phyloP scores from a whole-genome alignment of 352 stramenopile species.

The Phytophthora cactorum region DNA sequence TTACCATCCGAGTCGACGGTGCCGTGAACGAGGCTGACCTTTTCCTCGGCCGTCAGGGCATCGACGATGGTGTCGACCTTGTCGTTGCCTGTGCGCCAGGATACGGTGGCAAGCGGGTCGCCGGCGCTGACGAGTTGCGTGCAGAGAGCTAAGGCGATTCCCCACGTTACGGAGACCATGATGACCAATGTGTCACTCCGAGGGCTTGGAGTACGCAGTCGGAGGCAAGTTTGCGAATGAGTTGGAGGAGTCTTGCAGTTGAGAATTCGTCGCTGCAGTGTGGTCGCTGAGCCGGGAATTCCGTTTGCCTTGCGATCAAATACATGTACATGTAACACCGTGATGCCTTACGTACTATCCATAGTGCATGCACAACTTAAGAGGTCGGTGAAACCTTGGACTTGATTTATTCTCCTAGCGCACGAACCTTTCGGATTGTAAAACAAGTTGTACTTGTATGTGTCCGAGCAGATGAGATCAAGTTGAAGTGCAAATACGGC shows the following conservation, averaged over 20 bases:
- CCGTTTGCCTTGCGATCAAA: background rate
- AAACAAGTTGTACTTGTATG: too few relatives aligned
- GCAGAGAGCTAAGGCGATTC: slow-evolving; percentile 32
- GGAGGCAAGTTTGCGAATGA: slow-evolving; percentile 32
- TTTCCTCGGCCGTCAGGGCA: slow-evolving; percentile 33
- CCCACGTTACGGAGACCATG: slow-evolving; percentile 39
- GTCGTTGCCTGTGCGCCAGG: slow-evolving; percentile 36
- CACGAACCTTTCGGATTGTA: too few relatives aligned
- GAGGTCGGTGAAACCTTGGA: background rate
- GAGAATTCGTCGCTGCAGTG: background rate
- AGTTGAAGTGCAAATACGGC: slow-evolving; percentile 1
- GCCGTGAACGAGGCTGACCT: slow-evolving; percentile 37
- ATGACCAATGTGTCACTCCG: background rate
- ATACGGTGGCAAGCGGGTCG: slow-evolving; percentile 32
- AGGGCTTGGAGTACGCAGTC: slow-evolving; percentile 8
- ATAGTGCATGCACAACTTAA: too few relatives aligned
- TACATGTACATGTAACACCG: too few relatives aligned
- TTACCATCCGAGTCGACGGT: slow-evolving; percentile 30
- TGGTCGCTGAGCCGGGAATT: background rate
- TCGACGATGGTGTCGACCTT: slow-evolving; percentile 41
- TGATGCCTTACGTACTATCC: too few relatives aligned
- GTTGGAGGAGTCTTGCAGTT: background rate
- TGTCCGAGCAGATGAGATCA: background rate
- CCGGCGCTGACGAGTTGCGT: slow-evolving; percentile 24
- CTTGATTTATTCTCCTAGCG: slow-evolving; percentile 9